phyloP scores from a whole-genome alignment of 768 basidiomycete genomes.

The Pleurotus giganteus region DNA sequence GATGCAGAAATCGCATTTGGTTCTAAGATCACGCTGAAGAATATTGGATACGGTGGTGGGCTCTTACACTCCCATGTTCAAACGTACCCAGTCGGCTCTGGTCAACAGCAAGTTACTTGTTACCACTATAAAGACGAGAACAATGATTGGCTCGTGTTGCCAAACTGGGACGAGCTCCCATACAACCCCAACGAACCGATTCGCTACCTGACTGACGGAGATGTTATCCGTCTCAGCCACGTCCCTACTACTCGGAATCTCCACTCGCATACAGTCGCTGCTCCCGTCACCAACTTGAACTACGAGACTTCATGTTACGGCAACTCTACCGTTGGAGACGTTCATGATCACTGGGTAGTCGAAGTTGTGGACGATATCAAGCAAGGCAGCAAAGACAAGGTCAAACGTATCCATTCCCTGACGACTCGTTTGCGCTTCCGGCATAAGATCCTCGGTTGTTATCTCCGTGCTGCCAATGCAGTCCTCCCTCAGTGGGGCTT shows the following conservation, averaged over 20 bases:
- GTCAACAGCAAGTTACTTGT: constrained; percentile 96
- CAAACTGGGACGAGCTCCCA: constrained; percentile 72
- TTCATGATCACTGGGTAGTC: constrained; percentile 87
- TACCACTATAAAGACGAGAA: constrained; percentile 99
- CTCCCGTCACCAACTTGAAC: constrained; percentile 86
- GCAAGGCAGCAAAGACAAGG: constrained; percentile 52
- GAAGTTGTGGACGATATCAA: constrained; percentile 92
- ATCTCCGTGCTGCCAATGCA: constrained; percentile 85
- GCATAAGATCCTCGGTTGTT: constrained; percentile 79
- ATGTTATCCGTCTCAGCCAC: constrained; percentile 81
- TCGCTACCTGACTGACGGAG: constrained; percentile 71
- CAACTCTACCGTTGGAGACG: constrained; percentile 83
- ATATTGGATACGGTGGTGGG: constrained; percentile 97
- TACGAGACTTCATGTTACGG: constrained; percentile 95
- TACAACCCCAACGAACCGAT: constrained; percentile 69
- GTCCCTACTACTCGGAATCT: constrained; percentile 83
- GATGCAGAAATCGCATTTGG: constrained; percentile 80
- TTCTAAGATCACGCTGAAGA: constrained; percentile 90
- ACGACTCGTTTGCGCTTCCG: constrained; percentile 87
- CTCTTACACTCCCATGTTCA: constrained; percentile 97
- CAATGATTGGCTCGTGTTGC: constrained; percentile 86
- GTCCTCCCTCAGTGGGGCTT: constrained; percentile 97
- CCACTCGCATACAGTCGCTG: constrained; percentile 86
- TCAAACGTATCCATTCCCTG: constrained; percentile 78
- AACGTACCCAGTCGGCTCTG: constrained; percentile 86